These are phyloP conservation scores for Rhodotorula sp. DNA, from an alignment of 1,284 basidiomycete genomes.

Conservation along the genomic window DNA sequence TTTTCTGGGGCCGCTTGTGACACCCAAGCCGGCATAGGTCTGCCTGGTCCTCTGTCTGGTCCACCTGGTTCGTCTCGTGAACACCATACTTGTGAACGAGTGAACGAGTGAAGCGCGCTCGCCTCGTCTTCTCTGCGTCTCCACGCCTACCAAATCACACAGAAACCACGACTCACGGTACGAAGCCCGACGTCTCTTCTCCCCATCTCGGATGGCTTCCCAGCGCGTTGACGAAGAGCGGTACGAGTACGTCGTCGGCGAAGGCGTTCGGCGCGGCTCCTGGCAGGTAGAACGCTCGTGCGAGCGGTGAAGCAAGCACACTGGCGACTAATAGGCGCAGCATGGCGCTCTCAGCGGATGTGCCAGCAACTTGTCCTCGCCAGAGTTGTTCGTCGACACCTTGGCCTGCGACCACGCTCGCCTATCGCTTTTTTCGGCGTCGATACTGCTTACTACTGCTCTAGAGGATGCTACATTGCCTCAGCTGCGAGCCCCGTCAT, in stretches of 20 bases:
- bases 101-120: too few relatives aligned
- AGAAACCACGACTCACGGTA: background rate
- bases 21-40: too few relatives aligned
- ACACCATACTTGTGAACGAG: too few relatives aligned
- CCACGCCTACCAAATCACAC: too few relatives aligned
- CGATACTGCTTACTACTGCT: background rate
- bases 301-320: background rate
- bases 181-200: background rate
- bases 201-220: conserved; percentile 17
- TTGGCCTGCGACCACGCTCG: background rate
- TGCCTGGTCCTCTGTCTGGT: too few relatives aligned
- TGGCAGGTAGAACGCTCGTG: conserved; percentile 44
- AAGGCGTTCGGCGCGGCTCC: conserved; percentile 50
- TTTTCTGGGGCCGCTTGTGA: background rate
- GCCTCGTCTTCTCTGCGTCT: too few relatives aligned
- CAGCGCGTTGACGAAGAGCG: conserved; percentile 48
- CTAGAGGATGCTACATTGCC: too few relatives aligned
- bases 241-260: conserved; percentile 46
- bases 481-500: background rate
- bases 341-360: background rate
- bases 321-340: background rate
- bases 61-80: too few relatives aligned
- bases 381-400: background rate
- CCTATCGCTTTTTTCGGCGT: background rate
- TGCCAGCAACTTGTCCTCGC: background rate